phyloP scores from a whole-genome alignment of 345 rosid species.

The Theobroma cacao region DNA sequence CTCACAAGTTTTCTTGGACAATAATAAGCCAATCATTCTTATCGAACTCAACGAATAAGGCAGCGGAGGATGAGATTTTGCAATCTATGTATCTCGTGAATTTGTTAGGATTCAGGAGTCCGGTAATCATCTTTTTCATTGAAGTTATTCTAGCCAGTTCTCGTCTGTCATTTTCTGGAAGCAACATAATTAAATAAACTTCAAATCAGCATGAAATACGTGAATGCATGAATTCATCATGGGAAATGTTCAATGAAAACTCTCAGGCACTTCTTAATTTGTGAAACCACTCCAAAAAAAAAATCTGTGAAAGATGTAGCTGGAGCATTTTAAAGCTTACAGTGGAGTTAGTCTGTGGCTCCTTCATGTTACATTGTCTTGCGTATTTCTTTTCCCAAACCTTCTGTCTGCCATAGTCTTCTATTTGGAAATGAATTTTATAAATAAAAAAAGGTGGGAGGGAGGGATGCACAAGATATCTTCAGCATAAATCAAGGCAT shows the following conservation, averaged over 20 bases:
- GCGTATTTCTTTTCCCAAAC: too few species aligned
- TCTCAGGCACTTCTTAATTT: not conserved
- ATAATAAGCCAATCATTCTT: not conserved
- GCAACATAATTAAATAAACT: too few species aligned
- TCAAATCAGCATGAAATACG: too few species aligned
- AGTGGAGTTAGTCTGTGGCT: not conserved
- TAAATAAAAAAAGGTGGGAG: not conserved
- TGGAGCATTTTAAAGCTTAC: not conserved
- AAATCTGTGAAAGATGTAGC: not conserved
- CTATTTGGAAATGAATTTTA: not conserved
- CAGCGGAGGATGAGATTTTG: too few species aligned
- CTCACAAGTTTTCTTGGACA: not conserved
- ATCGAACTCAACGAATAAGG: not conserved
- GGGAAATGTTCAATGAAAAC: not conserved
- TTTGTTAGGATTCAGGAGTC: too few species aligned
- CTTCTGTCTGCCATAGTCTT: not conserved
- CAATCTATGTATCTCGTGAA: too few species aligned
- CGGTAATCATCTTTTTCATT: too few species aligned
- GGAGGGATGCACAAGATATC: not conserved
- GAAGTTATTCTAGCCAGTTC: too few species aligned
- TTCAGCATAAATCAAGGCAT: not conserved
- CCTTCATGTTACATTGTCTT: not conserved
- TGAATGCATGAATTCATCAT: too few species aligned
- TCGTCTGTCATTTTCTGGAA: too few species aligned
- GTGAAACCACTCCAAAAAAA: not conserved